These are phyloP conservation scores for Silene vulgaris DNA, from an alignment of 179 eudicot species.

Conservation along the genomic window DNA sequence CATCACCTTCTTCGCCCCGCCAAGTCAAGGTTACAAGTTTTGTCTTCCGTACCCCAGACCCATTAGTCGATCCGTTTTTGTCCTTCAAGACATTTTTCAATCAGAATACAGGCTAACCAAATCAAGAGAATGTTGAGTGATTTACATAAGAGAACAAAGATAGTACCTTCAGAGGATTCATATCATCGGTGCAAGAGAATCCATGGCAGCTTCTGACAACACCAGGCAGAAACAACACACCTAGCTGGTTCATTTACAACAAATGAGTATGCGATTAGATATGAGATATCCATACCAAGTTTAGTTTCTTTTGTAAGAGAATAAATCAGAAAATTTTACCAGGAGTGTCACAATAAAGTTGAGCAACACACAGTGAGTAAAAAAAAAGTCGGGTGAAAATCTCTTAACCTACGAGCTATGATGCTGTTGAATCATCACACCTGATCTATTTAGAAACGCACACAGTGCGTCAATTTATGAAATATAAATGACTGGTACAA, in stretches of 20 bases:
- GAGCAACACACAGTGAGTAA: too few relatives aligned
- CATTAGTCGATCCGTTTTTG: conserved; percentile 21
- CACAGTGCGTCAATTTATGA: too few relatives aligned
- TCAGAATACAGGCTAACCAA: conserved; percentile 1
- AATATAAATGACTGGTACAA: too few relatives aligned
- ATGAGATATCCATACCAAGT: conserved; percentile 1
- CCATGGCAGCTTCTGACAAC: conserved; percentile 31
- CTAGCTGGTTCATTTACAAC: conserved; percentile 52
- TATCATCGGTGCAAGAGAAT: conserved; percentile 74
- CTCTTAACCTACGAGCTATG: too few relatives aligned
- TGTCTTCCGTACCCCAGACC: conserved; percentile 36
- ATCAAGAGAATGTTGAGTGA: background rate
- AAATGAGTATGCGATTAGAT: conserved; percentile 1
- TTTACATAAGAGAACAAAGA: background rate
- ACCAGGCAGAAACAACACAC: conserved; percentile 73
- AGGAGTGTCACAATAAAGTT: too few relatives aligned
- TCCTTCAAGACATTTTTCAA: conserved; percentile 28
- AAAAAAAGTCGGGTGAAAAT: too few relatives aligned
- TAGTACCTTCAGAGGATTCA: conserved; percentile 39
- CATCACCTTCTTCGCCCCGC: conserved; percentile 33
- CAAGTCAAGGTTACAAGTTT: conserved; percentile 69
- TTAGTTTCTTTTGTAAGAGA: background rate
- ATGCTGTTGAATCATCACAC: too few relatives aligned
- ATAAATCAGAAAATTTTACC: too few relatives aligned
- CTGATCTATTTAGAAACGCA: too few relatives aligned